These are phyloP conservation scores for Rhododendron simsii DNA, from an alignment of 148 eudicot species.

Conservation along the genomic window DNA sequence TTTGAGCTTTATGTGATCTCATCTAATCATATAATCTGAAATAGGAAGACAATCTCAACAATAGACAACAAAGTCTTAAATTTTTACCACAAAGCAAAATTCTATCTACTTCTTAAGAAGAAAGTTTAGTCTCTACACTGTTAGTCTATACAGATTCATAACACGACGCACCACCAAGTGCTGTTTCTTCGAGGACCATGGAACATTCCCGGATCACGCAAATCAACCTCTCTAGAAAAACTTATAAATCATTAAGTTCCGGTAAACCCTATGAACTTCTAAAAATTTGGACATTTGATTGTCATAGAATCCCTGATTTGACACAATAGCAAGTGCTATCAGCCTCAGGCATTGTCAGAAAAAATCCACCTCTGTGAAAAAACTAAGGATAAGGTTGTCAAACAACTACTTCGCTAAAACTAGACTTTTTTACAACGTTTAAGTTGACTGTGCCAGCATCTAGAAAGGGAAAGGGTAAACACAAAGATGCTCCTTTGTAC, in stretches of 20 bases:
- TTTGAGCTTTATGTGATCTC: too few relatives aligned
- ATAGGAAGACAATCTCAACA: too few relatives aligned
- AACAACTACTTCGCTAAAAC: neutral
- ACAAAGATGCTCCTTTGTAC: neutral
- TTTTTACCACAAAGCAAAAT: neutral
- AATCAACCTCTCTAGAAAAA: neutral
- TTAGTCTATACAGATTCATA: neutral
- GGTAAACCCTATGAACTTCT: neutral
- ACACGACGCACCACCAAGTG: neutral
- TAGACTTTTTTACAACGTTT: neutral
- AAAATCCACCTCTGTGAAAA: neutral
- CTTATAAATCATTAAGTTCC: neutral
- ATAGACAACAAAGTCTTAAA: too few relatives aligned
- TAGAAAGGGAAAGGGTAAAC: neutral
- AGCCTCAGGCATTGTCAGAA: neutral
- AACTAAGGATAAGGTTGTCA: neutral
- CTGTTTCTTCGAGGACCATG: neutral
- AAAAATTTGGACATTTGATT: neutral
- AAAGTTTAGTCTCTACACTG: neutral
- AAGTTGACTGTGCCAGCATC: neutral
- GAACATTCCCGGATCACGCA: neutral
- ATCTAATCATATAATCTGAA: neutral
- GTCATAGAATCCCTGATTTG: neutral
- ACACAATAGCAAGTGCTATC: neutral
- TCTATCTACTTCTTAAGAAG: neutral